Percentiles rank a stretch among this genome's conserved stretches.
Evolutionary conservation across 306 rosid genomes (phyloP).

Genomic region (Dryas drummondii): DNA sequence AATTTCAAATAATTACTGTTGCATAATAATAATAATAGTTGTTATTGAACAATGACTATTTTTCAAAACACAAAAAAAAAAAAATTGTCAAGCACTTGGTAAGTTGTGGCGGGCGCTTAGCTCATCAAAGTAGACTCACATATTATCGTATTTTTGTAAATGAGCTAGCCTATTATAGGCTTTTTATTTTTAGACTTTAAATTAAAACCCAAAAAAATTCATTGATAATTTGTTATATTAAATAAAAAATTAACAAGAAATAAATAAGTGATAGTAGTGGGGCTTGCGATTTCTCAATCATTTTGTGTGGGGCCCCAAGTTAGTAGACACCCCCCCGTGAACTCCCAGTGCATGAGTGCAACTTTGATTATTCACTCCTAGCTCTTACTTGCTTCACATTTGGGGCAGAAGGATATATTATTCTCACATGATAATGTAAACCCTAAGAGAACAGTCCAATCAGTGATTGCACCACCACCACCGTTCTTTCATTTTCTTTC

Average conservation of each 20-base stretch:
- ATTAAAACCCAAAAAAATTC: no score
- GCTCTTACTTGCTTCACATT: background rate
- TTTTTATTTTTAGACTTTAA: no score
- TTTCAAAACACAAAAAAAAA: no score
- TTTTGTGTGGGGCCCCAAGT: slow-evolving; percentile 18
- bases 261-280: background rate
- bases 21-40: no score
- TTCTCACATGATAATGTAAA: background rate
- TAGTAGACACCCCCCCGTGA: slow-evolving; percentile 28
- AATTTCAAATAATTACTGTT: no score
- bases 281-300: slow-evolving; percentile 23
- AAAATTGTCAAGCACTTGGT: no score
- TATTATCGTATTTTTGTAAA: no score
- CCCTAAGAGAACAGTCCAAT: background rate
- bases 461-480: background rate
- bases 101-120: accelerated
- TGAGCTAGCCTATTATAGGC: no score
- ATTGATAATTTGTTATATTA: no score
- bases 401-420: background rate
- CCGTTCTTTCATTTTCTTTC: background rate
- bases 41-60: no score
- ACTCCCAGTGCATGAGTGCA: slow-evolving; percentile 17
- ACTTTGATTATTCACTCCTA: background rate
- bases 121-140: no score
- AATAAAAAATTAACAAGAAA: no score